Base-by-base conservation (phyloP, 129 eudicot species). In the Apium graveolens region DNA sequence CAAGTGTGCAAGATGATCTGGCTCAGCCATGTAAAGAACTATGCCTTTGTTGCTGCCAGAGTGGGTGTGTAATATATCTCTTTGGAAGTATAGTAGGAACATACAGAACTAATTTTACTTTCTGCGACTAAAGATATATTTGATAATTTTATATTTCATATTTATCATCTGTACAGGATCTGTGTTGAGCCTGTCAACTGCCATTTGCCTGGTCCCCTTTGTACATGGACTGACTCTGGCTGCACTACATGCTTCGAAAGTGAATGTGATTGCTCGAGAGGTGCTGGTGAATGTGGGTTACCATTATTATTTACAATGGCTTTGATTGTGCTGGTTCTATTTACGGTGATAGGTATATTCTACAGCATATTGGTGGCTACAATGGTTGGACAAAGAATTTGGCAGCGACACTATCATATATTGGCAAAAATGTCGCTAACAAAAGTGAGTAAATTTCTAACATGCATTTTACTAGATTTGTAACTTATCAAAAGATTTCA, bases 251-350 rank as follows among this genome's bases (percentile, higher is more conserved):
- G 98, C 79, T 88, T 90, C 78, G 97, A 91, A 76, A 78, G 93
- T 63, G 98, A 95, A 83, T 95, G 97, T 80, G 97, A 96, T 77
- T 95, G 98, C 83, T 80, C 92, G 78, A 96, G 98, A 75, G 98
- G 97, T 73, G 97, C 96, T 45, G 98, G 98, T 74, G 98, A 95
- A 91, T 97, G 97, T 63, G 98, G 98, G 20, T 74, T 95, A 85
- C 98, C 97, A 11, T 78, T 95, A 78, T 46, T 95, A 76, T 86
- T 91, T 76, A 85, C 90, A 82, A 84, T 91, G 91, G 98, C 94
- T 80, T 80, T 95, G 77, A 82, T 95, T 51, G 96, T 95, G 76
- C 82, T 95, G 60, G 96, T 97, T 78, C 87, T 91, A 34, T 95
- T 95, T 78, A 87, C 98, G 24, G 89, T 95, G 48, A 88, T 95